A percentile compares a stretch with the other conserved stretches of the same genome.
Conservation (phyloP, 1,284 basidiomycete species). For the Abortiporus biennis region DNA sequence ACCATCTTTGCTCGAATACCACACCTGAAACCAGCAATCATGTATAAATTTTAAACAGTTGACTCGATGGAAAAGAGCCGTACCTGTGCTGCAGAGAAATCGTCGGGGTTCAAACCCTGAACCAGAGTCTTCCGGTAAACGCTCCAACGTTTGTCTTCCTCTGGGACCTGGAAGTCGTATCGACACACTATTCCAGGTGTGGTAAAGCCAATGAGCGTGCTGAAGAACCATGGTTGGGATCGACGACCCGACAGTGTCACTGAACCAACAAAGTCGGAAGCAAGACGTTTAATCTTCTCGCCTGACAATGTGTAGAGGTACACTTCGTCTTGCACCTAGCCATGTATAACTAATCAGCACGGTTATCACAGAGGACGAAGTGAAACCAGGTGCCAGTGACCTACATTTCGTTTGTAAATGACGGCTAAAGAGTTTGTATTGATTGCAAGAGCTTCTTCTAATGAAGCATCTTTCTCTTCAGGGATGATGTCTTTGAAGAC, state of each 20-base stretch:
- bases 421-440: slow-evolving; percentile 57
- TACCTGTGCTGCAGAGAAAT: slow-evolving; percentile 71
- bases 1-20: slow-evolving; percentile 77
- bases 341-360: slow-evolving; percentile 1
- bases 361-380: not conserved
- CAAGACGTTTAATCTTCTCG: slow-evolving; percentile 49
- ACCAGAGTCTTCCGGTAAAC: slow-evolving; percentile 59
- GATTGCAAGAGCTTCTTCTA: slow-evolving; percentile 49
- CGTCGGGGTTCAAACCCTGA: slow-evolving; percentile 60
- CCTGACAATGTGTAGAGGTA: slow-evolving; percentile 70
- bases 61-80: too few relatives aligned
- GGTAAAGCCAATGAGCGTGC: slow-evolving; percentile 65
- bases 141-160: slow-evolving; percentile 46
- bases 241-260: slow-evolving; percentile 50
- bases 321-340: slow-evolving; percentile 75
- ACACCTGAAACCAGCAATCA: slow-evolving; percentile 46
- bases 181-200: slow-evolving; percentile 65
- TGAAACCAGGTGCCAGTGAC: slow-evolving; percentile 11
- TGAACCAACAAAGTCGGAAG: slow-evolving; percentile 67
- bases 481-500: slow-evolving; percentile 62
- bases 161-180: slow-evolving; percentile 49
- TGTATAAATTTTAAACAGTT: not conserved
- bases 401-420: slow-evolving; percentile 72
- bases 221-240: slow-evolving; percentile 63
- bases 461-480: slow-evolving; percentile 60